Conservation (phyloP, 371 early-diverging fungal species). For the Apophysomyces sp. region DNA sequence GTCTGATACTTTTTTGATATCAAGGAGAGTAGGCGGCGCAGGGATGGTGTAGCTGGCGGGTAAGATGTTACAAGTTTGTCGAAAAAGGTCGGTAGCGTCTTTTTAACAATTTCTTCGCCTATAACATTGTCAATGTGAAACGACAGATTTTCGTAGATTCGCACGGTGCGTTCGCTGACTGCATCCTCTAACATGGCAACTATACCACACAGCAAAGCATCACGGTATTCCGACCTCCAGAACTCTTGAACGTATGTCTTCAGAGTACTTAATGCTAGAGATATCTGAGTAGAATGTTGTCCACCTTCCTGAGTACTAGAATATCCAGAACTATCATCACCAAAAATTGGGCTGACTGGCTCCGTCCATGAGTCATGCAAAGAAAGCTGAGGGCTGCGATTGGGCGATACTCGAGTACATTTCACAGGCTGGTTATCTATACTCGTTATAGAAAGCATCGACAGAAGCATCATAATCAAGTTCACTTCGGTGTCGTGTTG, state of each 20-base stretch:
- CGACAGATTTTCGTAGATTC: constrained; percentile 28
- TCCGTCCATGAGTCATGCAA: constrained; percentile 8
- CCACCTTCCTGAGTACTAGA: background rate
- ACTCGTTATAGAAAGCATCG: constrained; percentile 20
- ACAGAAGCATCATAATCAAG: constrained; percentile 23
- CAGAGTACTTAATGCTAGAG: background rate
- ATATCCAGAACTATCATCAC: background rate
- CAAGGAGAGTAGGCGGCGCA: constrained; percentile 41
- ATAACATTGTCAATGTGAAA: constrained; percentile 27
- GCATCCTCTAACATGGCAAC: constrained; percentile 29
- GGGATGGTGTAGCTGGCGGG: constrained; percentile 22
- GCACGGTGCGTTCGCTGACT: constrained; percentile 15
- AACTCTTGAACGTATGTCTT: constrained; percentile 31
- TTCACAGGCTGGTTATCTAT: constrained; percentile 6
- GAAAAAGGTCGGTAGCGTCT: constrained; percentile 36
- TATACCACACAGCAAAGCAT: constrained; percentile 26
- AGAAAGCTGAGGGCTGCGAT: constrained; percentile 24
- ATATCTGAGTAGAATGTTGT: background rate
- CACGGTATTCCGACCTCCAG: constrained; percentile 43
- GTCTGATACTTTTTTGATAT: constrained; percentile 39
- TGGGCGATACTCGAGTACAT: constrained; percentile 8
- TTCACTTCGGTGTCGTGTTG: constrained; percentile 18
- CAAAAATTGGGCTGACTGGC: background rate
- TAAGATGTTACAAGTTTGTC: constrained; percentile 22
- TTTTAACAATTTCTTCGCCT: constrained; percentile 29